Conservation (phyloP, 768 basidiomycete genomes). For the Rhizopogon vulgaris region DNA sequence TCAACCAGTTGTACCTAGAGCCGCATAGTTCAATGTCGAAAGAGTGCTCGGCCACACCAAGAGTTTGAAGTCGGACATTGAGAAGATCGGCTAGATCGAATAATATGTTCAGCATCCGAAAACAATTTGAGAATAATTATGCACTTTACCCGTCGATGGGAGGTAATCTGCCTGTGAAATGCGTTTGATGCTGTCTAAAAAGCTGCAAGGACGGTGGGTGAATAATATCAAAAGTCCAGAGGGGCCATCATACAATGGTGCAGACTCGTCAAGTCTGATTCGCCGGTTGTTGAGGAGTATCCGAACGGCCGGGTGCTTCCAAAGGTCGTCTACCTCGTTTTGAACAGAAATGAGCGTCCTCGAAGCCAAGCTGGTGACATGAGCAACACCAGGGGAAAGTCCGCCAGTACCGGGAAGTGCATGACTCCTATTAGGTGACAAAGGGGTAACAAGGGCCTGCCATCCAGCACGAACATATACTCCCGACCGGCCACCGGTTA, state of each 20-base stretch:
- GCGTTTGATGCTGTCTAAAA: slow-evolving; percentile 58
- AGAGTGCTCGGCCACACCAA: slow-evolving; percentile 73
- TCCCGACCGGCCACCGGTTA: slow-evolving; percentile 53
- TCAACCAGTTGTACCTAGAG: slow-evolving; percentile 63
- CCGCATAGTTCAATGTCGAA: slow-evolving; percentile 64
- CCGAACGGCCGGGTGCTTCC: slow-evolving; percentile 64
- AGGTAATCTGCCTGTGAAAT: slow-evolving; percentile 65
- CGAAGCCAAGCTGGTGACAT: slow-evolving; percentile 48
- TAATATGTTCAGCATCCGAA: slow-evolving; percentile 1
- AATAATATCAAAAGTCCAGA: neutral
- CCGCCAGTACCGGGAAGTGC: slow-evolving; percentile 31
- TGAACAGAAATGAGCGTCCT: slow-evolving; percentile 44
- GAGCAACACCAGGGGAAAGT: slow-evolving; percentile 25
- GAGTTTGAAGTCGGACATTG: slow-evolving; percentile 72
- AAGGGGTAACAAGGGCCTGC: slow-evolving; percentile 51
- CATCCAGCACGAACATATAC: slow-evolving; percentile 69
- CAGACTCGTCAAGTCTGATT: slow-evolving; percentile 69
- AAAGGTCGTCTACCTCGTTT: slow-evolving; percentile 55
- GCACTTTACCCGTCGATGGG: slow-evolving; percentile 55
- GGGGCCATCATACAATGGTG: slow-evolving; percentile 52
- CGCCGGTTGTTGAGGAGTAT: slow-evolving; percentile 49
- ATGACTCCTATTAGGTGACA: slow-evolving; percentile 35
- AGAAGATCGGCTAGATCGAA: slow-evolving; percentile 59
- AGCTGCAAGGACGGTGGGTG: slow-evolving; percentile 36
- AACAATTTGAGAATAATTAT: neutral